Base-by-base conservation (phyloP, 2,329 filamentous ascomycete genomes). In the Ophiocordyceps sinensis region DNA sequence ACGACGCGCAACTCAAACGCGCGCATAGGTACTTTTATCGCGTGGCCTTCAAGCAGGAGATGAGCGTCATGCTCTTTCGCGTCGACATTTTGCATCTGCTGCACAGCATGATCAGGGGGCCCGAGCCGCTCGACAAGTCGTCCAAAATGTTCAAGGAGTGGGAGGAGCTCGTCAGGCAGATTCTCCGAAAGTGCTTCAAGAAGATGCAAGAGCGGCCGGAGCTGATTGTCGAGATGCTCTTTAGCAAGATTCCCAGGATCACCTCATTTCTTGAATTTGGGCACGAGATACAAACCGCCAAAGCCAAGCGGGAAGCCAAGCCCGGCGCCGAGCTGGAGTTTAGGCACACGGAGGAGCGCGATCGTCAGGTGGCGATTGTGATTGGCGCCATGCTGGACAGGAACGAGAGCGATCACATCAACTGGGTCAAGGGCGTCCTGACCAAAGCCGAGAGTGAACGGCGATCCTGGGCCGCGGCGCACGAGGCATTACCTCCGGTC, bases 11-110 rank as follows among this genome's bases (percentile, higher is more conserved):
- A 56, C 67, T 96, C 31, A 96, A 96, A 64, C 79, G 91, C 6
- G 82, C 82, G 12, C 91, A 96, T 62, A 82, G 91, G 7, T 98
- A 89, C 59, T 88, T 98, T 54, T 93, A 96, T 54, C 81, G 89
- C 0, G 71, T 94, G 11, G 87, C 87, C 0, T 96, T 96, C 68
- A 98, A 96, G 63, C 84, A 94, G 59, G 85, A 95, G 37, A 79
- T 91, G 66, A 80, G 79, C 43, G 80, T 95, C 19, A 75, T 95
- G 64, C 70, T 98, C 1, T 96, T 87, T 61, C 78, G 89, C 10
- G 75, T 94, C 5, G 91, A 96, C 56, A 94, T 95, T 30, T 77
- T 98, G 37, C 78, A 84, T 36, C 70, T 96, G 1, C 79, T 98
- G 39, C 79, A 94, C 56, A 82, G 78, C 54, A 88, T 98, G 77